Evolutionary conservation across 1,284 basidiomycete genomes (phyloP), one percentile per base, ranked within the genome.

Genomic region (Ganoderma lingzhi): DNA sequence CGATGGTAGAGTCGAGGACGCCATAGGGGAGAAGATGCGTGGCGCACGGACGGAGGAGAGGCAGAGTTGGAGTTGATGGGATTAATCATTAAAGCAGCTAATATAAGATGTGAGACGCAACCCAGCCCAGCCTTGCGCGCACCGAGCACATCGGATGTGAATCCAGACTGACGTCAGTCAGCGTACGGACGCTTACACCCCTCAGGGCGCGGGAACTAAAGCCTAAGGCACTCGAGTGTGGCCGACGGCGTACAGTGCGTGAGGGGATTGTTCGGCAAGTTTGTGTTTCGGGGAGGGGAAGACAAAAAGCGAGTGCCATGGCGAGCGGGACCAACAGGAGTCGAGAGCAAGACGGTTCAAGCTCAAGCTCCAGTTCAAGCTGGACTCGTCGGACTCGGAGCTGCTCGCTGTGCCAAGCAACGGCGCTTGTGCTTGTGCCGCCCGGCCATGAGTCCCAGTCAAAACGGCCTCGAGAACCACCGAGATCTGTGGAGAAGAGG

Each of bases 81-180:
- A 30, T 45, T 64, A 68, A 51, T 51, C 23, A 51, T 28, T 51
- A 51, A 48, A 51, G 51, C 6, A 23, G 51, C 62, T 35, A 37
- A 51, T 64, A 51, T 37, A 41, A 15, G 37, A 63, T 45, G 48
- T 19, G 37, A 30, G 41, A 48, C 14, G 48, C 67, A n/a, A 48
- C 45, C 45, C 45, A 48, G 45, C 45, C 45, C 45, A 48, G 45
- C n/a, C 45, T 44, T 63, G 68, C 45, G 48, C 63, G 45, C 44
- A 67, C 68, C 68, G 66, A 69, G 65, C 60, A 67, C 70, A 63
- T 56, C 51, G 53, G 64, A 23, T 28, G 32, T 45, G 8, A 1
- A 12, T 45, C 48, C 45, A 44, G 37, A 48, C 62, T 67, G 62
- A 67, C 62, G 66, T 67, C 66, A 67, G 66, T 53, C 1, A 39